Evolutionary conservation across 2,329 filamentous ascomycete species (phyloP), one percentile per base, ranked within the genome.

Genomic region (Colletotrichum sp.): DNA sequence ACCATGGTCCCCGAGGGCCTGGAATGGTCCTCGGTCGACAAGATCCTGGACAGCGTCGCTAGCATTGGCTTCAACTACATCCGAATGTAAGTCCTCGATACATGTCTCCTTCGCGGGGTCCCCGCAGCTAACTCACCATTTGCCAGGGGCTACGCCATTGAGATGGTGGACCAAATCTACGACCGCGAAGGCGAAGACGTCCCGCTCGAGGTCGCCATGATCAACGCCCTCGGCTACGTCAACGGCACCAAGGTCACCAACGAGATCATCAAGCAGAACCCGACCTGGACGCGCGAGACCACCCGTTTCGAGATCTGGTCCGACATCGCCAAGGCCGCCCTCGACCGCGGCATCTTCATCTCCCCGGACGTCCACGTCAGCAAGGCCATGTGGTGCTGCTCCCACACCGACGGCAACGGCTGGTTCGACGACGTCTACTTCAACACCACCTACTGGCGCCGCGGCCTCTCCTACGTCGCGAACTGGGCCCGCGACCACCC

Each of bases 371-470:
- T 84, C 18, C 84, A 86, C 76, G 81, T 85, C 33, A 78, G 81
- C 69, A 84, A 84, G 78, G 84, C 84, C 4, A 79, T 82, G 70
- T 85, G 83, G 83, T 85, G 88, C 77, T 90, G 88, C 77, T 83
- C 81, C 33, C 84, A 84, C 68, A 81, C 79, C 0, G 88, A 90
- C 76, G 88, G 87, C 31, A 89, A 89, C 77, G 81, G 85, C 57
- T 90, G 88, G 88, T 90, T 90, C 78, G 87, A 87, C 57, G 89
- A 91, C 78, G 83, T 85, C 8, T 82, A 87, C 77, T 92, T 92
- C 78, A 80, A 88, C 74, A 83, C 87, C 0, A 79, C 81, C 2
- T 88, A 88, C 29, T 92, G 90, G 90, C 84, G 84, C 54, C 85
- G 90, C 24, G 90, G 89, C 3, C 83, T 90, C 38, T 81, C 83